These are phyloP conservation scores for Penicillium cosmopolitanum DNA, from an alignment of 495 filamentous ascomycete species.

Conservation along the genomic window DNA sequence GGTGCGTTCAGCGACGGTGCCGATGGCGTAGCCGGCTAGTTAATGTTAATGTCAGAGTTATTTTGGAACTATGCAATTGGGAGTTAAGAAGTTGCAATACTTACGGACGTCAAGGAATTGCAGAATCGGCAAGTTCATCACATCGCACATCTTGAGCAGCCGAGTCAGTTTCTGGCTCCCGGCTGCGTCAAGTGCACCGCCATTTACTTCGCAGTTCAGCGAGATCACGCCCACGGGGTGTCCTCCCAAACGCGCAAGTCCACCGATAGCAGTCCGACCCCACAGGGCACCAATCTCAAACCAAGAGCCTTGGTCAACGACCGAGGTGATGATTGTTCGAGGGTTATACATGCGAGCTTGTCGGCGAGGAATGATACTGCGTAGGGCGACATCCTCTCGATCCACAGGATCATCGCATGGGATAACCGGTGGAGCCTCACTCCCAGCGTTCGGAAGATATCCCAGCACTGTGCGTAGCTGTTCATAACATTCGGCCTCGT, in stretches of 20 bases:
- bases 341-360: constrained; percentile 64
- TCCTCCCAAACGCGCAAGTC: constrained; percentile 59
- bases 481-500: constrained; percentile 63
- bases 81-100: constrained; percentile 16
- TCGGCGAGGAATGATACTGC: constrained; percentile 59
- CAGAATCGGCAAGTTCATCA: constrained; percentile 64
- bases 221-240: constrained; percentile 59
- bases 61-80: not conserved
- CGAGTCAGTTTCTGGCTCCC: constrained; percentile 63
- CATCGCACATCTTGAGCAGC: constrained; percentile 63
- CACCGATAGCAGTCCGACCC: constrained; percentile 63
- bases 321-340: constrained; percentile 55
- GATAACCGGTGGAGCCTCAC: constrained; percentile 54
- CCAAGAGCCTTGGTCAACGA: constrained; percentile 58
- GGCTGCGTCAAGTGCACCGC: constrained; percentile 61
- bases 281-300: constrained; percentile 66
- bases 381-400: constrained; percentile 49
- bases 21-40: constrained; percentile 62
- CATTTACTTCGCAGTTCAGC: constrained; percentile 62
- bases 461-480: constrained; percentile 58
- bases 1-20: constrained; percentile 61
- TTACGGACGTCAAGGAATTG: constrained; percentile 64
- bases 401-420: constrained; percentile 49
- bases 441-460: constrained; percentile 60
- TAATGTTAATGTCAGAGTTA: constrained; percentile 4